Base-by-base conservation (phyloP, 148 eudicot species). In the Chenopodium quinoa region DNA sequence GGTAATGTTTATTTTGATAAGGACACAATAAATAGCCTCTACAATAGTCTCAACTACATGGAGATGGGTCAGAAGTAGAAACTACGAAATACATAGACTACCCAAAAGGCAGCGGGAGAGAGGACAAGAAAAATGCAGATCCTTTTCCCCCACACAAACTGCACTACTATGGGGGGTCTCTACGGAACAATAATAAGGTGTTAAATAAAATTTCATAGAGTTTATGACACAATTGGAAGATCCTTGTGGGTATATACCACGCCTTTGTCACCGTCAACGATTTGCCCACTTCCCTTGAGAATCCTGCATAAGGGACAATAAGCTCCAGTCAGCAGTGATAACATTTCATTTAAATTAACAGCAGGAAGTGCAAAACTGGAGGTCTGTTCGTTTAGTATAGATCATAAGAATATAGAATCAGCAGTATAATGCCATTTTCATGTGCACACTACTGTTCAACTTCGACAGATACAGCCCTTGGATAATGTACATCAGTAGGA, bases 221-320 rank as follows among this genome's bases (percentile, higher is more conserved):
- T 64, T 74, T 74, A 50, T 14, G 79, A 78, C 70, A n/a, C 23
- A 11, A 79, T 74, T 22, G 87, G 81, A 63, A 97, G 91, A 82
- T 92, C 92, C 86, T 84, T 90, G 88, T 93, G 98, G 27, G 94
- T 95, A 83, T 92, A 95, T 71, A 86, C 89, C 25, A 95, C 89
- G 7, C 87, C 97, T 76, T 91, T 92, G 83, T 95, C 98, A 0
- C 96, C 90, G 44, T 90, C 84, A 46, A 93, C 98, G 14, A 95
- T 92, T 71, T 95, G 98, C 54, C 98, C 97, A 66, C 76, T 91
- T 78, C 97, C 98, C 81, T 89, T 88, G 56, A 88, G 96, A 84
- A 95, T 78, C 98, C 98, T 95, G 88, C 82, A 83, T 44, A 32
- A 76, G 11, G 11, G 72, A 79, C 20, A 71, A 47, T 54, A 71